A percentile compares a stretch with the other conserved stretches of the same genome.
phyloP scores from a whole-genome alignment of 306 rosid species.

The Pueraria montana region DNA sequence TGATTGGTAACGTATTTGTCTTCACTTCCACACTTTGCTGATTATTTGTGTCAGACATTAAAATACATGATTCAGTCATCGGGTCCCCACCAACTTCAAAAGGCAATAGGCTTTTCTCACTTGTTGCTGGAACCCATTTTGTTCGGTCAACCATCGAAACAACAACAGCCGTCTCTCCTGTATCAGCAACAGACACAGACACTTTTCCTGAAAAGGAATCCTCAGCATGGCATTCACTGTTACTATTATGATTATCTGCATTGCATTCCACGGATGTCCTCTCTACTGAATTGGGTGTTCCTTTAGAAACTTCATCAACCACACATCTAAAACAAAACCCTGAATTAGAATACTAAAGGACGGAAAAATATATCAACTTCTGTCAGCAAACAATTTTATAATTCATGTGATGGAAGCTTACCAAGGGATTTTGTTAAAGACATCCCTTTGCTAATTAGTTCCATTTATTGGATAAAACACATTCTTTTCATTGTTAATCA shows the following conservation, averaged over 20 bases:
- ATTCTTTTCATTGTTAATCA: constrained; percentile 18
- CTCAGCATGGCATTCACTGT: constrained; percentile 51
- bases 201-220: constrained; percentile 74
- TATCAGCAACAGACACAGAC: constrained; percentile 86
- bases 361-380: constrained; percentile 41
- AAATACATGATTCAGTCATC: constrained; percentile 59
- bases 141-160: constrained; percentile 81
- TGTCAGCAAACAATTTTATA: constrained; percentile 42
- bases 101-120: constrained; percentile 52
- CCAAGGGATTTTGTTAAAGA: constrained; percentile 21
- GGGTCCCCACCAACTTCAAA: constrained; percentile 60
- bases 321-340: constrained; percentile 72
- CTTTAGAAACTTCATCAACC: constrained; percentile 60
- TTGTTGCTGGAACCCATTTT: constrained; percentile 56
- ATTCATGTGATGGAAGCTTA: constrained; percentile 32
- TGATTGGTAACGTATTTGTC: constrained; percentile 47
- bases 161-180: constrained; percentile 94
- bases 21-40: constrained; percentile 52
- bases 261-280: constrained; percentile 47
- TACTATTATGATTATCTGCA: constrained; percentile 48
- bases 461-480: neutral
- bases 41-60: constrained; percentile 53
- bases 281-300: constrained; percentile 54
- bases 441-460: constrained; percentile 22
- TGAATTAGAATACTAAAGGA: constrained; percentile 46